Conservation (phyloP, 1,284 basidiomycete species). For the Apiotrichum montevideense region DNA sequence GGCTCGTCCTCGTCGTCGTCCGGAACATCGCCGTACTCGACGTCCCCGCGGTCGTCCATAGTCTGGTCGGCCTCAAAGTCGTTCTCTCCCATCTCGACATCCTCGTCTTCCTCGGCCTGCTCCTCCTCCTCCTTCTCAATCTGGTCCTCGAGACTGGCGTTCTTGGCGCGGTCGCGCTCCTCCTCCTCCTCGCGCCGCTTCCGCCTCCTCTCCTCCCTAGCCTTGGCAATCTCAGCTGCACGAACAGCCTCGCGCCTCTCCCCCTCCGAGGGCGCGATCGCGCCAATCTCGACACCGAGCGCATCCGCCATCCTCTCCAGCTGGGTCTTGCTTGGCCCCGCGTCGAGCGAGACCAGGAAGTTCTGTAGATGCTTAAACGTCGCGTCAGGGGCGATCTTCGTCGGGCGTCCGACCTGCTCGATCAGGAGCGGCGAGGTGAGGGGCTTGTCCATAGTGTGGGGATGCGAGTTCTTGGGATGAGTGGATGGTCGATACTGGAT, state of each 20-base stretch:
- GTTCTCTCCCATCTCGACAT: slow-evolving; percentile 17
- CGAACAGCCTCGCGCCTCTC: slow-evolving; percentile 32
- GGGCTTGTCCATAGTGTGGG: slow-evolving; percentile 37
- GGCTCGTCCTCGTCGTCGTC: slow-evolving; percentile 37
- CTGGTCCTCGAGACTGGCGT: slow-evolving; percentile 15
- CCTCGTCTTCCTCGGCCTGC: slow-evolving; percentile 13
- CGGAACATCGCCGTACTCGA: slow-evolving; percentile 36
- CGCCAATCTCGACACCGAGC: slow-evolving; percentile 41
- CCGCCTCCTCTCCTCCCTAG: slow-evolving; percentile 20
- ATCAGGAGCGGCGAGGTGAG: slow-evolving; percentile 41
- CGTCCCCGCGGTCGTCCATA: slow-evolving; percentile 31
- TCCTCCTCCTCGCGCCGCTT: slow-evolving; percentile 18
- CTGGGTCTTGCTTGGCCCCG: slow-evolving; percentile 37
- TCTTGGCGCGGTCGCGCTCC: slow-evolving; percentile 20
- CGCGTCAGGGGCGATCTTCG: slow-evolving; percentile 22
- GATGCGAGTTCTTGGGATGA: background rate
- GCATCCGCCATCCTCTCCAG: slow-evolving; percentile 44
- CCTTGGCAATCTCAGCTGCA: slow-evolving; percentile 20
- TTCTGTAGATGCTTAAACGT: slow-evolving; percentile 30
- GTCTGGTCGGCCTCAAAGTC: slow-evolving; percentile 23
- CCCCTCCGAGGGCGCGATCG: slow-evolving; percentile 32
- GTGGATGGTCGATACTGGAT: too few species aligned
- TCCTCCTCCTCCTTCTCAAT: slow-evolving; percentile 18
- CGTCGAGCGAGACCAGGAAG: slow-evolving; percentile 26
- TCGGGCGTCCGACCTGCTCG: slow-evolving; percentile 25